Conservation (phyloP, 73 alveolate genomes). For the Durusdinium trenchii region DNA sequence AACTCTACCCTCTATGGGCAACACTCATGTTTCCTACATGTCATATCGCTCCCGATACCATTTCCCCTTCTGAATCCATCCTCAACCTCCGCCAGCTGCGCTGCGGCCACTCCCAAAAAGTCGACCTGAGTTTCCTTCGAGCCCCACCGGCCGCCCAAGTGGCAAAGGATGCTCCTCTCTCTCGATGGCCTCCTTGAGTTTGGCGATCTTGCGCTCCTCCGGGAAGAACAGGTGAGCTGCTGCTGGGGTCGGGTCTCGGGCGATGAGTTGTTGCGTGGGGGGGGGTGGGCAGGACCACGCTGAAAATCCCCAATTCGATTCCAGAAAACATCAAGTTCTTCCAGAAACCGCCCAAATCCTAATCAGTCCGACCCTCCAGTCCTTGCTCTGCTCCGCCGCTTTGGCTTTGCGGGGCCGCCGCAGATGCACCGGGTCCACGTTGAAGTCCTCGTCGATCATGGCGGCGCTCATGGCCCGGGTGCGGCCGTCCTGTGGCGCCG, state of each 20-base stretch:
- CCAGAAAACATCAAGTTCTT: background rate
- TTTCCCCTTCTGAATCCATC: too few species aligned
- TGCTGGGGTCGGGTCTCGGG: background rate
- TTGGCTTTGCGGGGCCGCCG: background rate
- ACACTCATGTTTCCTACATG: too few species aligned
- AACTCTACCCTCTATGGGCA: too few species aligned
- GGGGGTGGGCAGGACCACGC: background rate
- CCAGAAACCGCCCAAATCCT: background rate
- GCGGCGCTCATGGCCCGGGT: conserved; percentile 85
- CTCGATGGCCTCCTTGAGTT: background rate
- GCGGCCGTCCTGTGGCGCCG: conserved; percentile 62
- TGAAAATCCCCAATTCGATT: background rate
- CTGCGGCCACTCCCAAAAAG: too few species aligned
- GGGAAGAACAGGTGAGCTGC: background rate
- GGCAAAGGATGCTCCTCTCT: conserved; percentile 24
- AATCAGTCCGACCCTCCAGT: background rate
- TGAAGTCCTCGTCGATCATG: conserved; percentile 76
- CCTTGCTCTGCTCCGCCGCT: background rate
- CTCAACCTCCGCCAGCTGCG: too few species aligned
- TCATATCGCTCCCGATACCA: too few species aligned
- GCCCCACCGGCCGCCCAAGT: background rate
- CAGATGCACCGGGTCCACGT: conserved; percentile 29
- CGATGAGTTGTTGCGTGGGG: background rate
- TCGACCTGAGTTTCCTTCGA: too few species aligned
- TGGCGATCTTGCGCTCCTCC: conserved; percentile 28